Evolutionary conservation across 345 rosid genomes (phyloP).

Genomic region (Eucalyptus microcorys): DNA sequence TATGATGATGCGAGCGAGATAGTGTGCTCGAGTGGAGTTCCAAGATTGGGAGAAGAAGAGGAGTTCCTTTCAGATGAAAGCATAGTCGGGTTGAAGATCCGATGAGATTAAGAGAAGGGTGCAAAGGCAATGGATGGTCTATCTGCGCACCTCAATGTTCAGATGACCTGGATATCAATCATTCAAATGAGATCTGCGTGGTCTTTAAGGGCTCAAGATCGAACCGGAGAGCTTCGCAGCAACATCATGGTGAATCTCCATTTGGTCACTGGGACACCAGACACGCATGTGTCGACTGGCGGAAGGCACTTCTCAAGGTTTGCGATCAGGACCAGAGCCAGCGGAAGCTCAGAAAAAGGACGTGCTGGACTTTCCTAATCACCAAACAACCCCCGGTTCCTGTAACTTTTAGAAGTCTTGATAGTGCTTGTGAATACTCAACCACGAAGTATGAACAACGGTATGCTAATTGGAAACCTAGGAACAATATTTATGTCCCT

Average conservation of each 20-base stretch:
- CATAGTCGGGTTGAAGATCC: background rate
- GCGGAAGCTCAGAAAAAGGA: background rate
- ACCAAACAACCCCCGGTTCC: background rate
- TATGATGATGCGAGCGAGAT: background rate
- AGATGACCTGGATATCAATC: background rate
- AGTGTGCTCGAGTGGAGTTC: background rate
- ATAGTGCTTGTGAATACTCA: background rate
- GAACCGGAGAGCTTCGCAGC: background rate
- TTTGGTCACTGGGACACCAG: background rate
- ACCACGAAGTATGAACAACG: background rate
- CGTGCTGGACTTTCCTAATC: background rate
- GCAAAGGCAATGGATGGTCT: background rate
- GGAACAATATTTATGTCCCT: background rate
- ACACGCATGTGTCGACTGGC: background rate
- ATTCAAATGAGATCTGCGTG: background rate
- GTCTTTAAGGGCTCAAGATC: background rate
- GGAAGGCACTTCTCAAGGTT: background rate
- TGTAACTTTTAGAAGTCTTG: background rate
- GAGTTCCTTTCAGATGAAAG: background rate
- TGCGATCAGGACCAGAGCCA: background rate
- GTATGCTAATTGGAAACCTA: background rate
- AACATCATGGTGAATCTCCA: background rate
- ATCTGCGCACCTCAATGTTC: background rate
- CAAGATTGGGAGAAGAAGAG: background rate
- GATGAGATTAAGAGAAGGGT: background rate